These are phyloP conservation scores for Protomyces inundatus DNA, from an alignment of 1,139 yeast genomes.

Conservation along the genomic window DNA sequence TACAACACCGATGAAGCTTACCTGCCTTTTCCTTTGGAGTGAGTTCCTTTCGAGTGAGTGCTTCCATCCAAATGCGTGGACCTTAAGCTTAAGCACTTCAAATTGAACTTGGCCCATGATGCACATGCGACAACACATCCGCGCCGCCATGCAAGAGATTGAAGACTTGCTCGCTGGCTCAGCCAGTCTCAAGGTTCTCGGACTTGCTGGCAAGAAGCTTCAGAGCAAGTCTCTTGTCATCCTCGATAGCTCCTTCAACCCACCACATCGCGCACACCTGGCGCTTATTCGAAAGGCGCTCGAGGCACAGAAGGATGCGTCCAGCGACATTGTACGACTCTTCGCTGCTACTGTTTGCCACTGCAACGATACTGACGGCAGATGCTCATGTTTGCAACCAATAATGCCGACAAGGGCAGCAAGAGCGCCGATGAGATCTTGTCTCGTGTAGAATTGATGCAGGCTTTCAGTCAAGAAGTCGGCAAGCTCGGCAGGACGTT, in stretches of 20 bases:
- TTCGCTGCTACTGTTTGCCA: background rate
- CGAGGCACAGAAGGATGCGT: constrained; percentile 3
- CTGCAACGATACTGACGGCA: background rate
- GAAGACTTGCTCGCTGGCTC: background rate
- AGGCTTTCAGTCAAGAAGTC: constrained; percentile 14
- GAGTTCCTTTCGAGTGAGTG: no score
- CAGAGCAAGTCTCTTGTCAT: background rate
- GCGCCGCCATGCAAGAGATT: background rate
- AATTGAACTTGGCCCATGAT: no score
- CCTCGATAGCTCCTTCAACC: constrained; percentile 17
- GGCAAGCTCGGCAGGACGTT: constrained; percentile 6
- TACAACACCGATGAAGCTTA: no score
- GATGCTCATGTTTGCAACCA: constrained; percentile 21
- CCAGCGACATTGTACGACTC: constrained; percentile 4
- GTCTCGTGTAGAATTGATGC: constrained; percentile 12
- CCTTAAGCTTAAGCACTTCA: no score
- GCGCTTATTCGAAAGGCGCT: constrained; percentile 14
- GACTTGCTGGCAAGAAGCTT: background rate
- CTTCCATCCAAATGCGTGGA: no score
- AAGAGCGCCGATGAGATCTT: constrained; percentile 3
- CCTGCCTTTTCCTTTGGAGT: no score
- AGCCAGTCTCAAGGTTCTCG: background rate
- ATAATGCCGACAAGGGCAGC: constrained; percentile 24
- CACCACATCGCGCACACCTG: constrained; percentile 24
- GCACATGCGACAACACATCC: no score